Percentiles rank a stretch among this genome's conserved stretches.
Conservation (phyloP, 441 rosid genomes). For the Capsella rubella region DNA sequence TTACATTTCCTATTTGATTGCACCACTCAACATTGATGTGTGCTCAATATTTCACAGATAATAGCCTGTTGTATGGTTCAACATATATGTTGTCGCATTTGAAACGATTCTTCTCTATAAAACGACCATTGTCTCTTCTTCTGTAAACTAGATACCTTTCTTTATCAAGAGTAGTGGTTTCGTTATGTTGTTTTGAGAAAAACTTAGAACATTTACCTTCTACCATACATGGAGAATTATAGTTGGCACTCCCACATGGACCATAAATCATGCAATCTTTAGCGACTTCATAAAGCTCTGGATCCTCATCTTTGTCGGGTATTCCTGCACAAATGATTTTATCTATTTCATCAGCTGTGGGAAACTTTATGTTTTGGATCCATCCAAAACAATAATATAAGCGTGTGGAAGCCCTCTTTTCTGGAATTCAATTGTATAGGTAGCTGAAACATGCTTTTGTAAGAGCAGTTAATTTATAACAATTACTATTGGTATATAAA, state of each 20-base stretch:
- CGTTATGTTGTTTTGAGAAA: background rate
- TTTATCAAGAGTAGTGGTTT: background rate
- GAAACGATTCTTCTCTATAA: background rate
- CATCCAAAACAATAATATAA: no score
- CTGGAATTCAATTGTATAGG: background rate
- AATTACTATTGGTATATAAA: no score
- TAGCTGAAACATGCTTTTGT: background rate
- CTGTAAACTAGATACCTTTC: background rate
- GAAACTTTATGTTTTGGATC: background rate
- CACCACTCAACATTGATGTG: background rate
- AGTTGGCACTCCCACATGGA: background rate
- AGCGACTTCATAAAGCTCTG: background rate
- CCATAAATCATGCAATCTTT: no score
- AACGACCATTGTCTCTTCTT: background rate
- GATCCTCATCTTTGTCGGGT: background rate
- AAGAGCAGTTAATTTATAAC: no score
- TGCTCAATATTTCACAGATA: background rate
- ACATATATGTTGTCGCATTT: background rate
- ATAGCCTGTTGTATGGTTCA: background rate
- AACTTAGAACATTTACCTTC: background rate
- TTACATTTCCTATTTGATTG: background rate
- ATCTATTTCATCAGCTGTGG: background rate
- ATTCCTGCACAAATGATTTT: background rate
- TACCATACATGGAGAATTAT: background rate
- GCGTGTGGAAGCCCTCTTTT: background rate